These are phyloP conservation scores for Suillus cothurnatus DNA, from an alignment of 768 basidiomycete genomes.

Conservation along the genomic window DNA sequence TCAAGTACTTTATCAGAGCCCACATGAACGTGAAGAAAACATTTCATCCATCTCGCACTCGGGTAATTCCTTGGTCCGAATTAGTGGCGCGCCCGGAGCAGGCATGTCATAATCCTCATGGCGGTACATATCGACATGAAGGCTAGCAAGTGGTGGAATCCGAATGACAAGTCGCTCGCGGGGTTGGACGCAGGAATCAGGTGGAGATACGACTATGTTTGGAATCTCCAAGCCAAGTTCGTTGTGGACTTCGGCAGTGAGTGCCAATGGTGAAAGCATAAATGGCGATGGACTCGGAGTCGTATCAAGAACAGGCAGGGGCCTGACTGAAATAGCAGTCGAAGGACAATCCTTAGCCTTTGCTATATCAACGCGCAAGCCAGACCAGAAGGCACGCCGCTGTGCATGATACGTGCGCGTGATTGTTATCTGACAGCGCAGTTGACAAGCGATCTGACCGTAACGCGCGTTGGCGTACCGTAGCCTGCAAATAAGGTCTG, in stretches of 20 bases:
- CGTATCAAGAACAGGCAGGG: conserved; percentile 41
- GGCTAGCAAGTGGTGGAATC: conserved; percentile 7
- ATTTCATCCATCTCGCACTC: conserved; percentile 22
- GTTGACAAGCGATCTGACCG: conserved; percentile 37
- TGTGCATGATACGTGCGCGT: conserved; percentile 49
- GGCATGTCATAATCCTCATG: background rate
- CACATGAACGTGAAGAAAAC: conserved; percentile 18
- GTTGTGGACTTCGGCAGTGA: background rate
- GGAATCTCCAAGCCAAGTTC: conserved; percentile 11
- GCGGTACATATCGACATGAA: conserved; percentile 7
- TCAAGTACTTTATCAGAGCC: background rate
- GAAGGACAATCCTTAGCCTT: conserved; percentile 44
- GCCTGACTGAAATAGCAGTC: conserved; percentile 40
- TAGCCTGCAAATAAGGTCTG: conserved; percentile 43
- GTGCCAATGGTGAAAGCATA: background rate
- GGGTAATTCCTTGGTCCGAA: conserved; percentile 27
- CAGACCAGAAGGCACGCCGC: conserved; percentile 44
- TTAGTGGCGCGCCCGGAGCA: conserved; percentile 28
- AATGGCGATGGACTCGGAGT: conserved; percentile 9
- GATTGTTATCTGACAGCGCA: conserved; percentile 33
- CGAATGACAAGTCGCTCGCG: conserved; percentile 9
- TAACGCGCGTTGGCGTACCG: conserved; percentile 47
- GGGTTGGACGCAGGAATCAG: background rate
- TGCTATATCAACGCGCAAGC: conserved; percentile 46
- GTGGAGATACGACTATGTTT: conserved; percentile 9